These are phyloP conservation scores for Eleusine indica DNA, from an alignment of 176 grass and related monocot genomes.

Conservation along the genomic window DNA sequence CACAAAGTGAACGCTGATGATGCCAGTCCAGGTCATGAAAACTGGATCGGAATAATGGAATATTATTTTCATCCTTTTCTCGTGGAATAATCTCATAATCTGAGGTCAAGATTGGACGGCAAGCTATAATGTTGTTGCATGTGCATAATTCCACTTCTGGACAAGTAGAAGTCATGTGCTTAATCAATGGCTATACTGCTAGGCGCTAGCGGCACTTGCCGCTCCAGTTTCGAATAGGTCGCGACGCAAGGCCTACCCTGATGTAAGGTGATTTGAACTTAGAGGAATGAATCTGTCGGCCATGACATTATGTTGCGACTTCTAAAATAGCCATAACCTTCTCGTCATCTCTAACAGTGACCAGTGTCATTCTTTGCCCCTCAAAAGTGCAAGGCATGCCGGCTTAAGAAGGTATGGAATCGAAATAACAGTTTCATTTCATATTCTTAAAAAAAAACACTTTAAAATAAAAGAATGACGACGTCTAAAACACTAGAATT, in stretches of 20 bases:
- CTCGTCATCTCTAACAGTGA: neutral
- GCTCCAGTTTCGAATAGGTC: neutral
- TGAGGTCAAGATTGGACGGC: conserved; percentile 40
- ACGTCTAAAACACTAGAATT: neutral
- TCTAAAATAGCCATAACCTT: neutral
- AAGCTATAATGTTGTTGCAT: conserved; percentile 47
- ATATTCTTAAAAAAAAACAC: neutral
- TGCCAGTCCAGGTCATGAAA: neutral
- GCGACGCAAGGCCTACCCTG: conserved; percentile 30
- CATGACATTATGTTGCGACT: conserved; percentile 7
- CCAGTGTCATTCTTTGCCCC: neutral
- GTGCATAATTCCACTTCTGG: conserved; percentile 41
- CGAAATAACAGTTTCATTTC: neutral
- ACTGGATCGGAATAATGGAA: conserved; percentile 8
- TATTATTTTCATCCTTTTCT: neutral
- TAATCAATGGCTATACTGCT: conserved; percentile 34
- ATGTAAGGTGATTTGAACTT: conserved; percentile 19
- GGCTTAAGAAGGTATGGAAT: neutral
- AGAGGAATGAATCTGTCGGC: conserved; percentile 30
- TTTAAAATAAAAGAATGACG: neutral
- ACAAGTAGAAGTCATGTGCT: neutral
- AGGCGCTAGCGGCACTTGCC: conserved; percentile 5
- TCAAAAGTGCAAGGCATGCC: neutral
- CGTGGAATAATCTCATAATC: conserved; percentile 19
- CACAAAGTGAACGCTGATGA: conserved; percentile 10